Percentiles rank a stretch among this genome's conserved stretches.
phyloP scores from a whole-genome alignment of 2,329 filamentous ascomycete genomes.

The Botrytis sinoallii region DNA sequence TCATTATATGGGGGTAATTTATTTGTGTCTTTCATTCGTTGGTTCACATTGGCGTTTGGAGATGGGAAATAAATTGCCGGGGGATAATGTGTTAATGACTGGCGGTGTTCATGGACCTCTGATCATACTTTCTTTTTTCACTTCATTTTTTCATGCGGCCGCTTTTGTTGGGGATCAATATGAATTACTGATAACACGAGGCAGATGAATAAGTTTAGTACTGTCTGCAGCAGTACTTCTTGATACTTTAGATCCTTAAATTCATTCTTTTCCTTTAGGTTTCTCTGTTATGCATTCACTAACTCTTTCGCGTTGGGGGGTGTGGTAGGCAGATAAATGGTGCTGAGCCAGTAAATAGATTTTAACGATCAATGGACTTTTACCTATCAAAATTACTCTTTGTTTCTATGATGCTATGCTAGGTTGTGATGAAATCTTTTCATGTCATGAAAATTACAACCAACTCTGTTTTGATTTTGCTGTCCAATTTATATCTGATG shows the following conservation, averaged over 20 bases:
- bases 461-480: neutral
- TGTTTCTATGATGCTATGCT: neutral
- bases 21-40: conserved; percentile 13
- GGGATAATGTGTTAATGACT: neutral
- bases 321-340: neutral
- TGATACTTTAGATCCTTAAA: neutral
- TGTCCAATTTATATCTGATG: neutral
- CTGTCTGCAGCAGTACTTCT: neutral
- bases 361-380: neutral
- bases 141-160: neutral
- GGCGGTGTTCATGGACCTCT: conserved; percentile 6
- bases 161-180: neutral
- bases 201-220: neutral
- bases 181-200: neutral
- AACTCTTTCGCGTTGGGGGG: neutral
- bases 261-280: neutral
- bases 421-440: neutral
- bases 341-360: conserved; percentile 6
- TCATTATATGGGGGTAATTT: conserved; percentile 13
- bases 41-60: conserved; percentile 18
- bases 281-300: neutral
- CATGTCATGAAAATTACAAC: neutral
- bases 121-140: neutral
- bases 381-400: neutral
- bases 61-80: conserved; percentile 14